phyloP scores from a whole-genome alignment of 495 filamentous ascomycete species.

The Penicillium simplicissimum region DNA sequence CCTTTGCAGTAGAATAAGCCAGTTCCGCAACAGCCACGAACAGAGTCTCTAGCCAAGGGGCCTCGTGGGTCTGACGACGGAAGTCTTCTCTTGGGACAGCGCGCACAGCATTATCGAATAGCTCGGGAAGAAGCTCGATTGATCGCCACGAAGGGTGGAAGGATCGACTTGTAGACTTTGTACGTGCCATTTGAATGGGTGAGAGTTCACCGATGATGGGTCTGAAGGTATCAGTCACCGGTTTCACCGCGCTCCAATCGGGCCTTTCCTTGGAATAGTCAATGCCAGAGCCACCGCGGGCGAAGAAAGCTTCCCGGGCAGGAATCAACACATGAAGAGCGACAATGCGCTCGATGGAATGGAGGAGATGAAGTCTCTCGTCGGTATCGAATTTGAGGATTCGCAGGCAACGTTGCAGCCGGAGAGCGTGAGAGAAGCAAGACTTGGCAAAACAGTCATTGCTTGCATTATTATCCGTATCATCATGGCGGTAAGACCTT shows the following conservation, averaged over 20 bases:
- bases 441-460: conserved; percentile 44
- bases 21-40: conserved; percentile 57
- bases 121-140: conserved; percentile 28
- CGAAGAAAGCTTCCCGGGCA: conserved; percentile 57
- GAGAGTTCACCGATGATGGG: conserved; percentile 38
- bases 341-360: conserved; percentile 60
- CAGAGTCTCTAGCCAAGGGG: conserved; percentile 65
- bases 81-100: conserved; percentile 54
- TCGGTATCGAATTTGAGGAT: conserved; percentile 40
- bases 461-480: conserved; percentile 41
- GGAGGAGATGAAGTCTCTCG: conserved; percentile 39
- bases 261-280: conserved; percentile 47
- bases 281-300: conserved; percentile 43
- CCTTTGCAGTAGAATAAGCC: conserved; percentile 43
- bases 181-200: conserved; percentile 8
- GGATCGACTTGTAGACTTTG: conserved; percentile 10
- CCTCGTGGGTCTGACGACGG: conserved; percentile 57
- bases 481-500: conserved; percentile 41
- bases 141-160: conserved; percentile 33
- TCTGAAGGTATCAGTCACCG: conserved; percentile 43
- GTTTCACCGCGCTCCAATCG: conserved; percentile 48
- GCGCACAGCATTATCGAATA: conserved; percentile 52
- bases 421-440: conserved; percentile 42
- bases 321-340: conserved; percentile 72
- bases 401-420: conserved; percentile 39